phyloP scores from a whole-genome alignment of 75 land plant genomes.

The Larix kaempferi region DNA sequence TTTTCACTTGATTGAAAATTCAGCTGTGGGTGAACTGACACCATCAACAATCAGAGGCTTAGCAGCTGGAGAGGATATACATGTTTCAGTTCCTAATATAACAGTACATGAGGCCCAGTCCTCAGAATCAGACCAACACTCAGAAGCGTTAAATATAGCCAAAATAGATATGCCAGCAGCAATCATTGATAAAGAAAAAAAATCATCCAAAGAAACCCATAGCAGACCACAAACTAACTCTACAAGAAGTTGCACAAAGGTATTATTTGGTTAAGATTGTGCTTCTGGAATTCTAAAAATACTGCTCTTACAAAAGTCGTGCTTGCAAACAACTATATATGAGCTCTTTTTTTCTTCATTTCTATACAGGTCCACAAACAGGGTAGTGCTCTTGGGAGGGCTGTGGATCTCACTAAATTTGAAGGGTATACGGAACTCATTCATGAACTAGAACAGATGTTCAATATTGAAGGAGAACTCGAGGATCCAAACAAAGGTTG shows the following conservation, averaged over 20 bases:
- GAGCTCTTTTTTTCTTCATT: neutral
- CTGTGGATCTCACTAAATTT: constrained; percentile 55
- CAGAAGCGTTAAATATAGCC: constrained; percentile 14
- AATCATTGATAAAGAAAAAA: constrained; percentile 5
- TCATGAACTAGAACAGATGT: constrained; percentile 38
- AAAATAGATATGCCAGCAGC: constrained; percentile 5
- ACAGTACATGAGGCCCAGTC: neutral
- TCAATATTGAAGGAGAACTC: constrained; percentile 53
- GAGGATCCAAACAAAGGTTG: constrained; percentile 34
- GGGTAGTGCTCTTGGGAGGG: constrained; percentile 53
- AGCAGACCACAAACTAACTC: constrained; percentile 10
- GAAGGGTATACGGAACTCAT: constrained; percentile 41
- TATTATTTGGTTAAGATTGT: constrained; percentile 2
- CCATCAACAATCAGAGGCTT: constrained; percentile 14
- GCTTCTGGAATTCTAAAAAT: too few species aligned
- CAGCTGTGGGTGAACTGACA: neutral
- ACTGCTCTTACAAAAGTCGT: neutral
- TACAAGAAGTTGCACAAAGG: constrained; percentile 38
- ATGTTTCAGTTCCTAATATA: constrained; percentile 3
- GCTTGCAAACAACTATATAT: neutral
- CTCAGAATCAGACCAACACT: constrained; percentile 17
- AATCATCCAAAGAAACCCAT: constrained; percentile 6
- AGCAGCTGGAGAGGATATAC: constrained; percentile 1
- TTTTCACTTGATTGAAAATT: constrained; percentile 19
- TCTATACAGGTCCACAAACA: constrained; percentile 55